These are phyloP conservation scores for Lobosporangium transversale DNA, from an alignment of 192 early-diverging fungal genomes.

Conservation along the genomic window DNA sequence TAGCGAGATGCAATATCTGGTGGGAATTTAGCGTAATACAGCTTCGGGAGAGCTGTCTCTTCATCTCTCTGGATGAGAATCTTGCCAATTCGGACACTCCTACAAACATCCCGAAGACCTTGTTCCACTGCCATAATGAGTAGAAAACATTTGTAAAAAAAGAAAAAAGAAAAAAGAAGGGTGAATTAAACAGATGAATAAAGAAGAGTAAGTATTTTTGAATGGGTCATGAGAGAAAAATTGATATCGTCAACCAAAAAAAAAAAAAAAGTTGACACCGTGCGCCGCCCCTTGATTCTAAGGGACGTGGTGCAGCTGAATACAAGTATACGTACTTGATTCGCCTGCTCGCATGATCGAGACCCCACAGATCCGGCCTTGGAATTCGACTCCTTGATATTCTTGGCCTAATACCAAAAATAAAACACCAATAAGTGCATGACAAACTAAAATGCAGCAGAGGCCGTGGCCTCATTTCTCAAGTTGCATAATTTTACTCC, in stretches of 20 bases:
- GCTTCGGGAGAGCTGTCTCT: constrained; percentile 84
- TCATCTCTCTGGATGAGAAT: constrained; percentile 93
- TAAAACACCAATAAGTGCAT: constrained; percentile 5
- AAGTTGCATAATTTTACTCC: no score
- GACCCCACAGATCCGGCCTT: constrained; percentile 79
- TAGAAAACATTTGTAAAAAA: not conserved
- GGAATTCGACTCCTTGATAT: constrained; percentile 60
- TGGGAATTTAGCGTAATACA: constrained; percentile 91
- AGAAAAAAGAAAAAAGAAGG: not conserved
- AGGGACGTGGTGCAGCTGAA: no score
- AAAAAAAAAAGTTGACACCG: constrained; percentile 8
- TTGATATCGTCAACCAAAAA: constrained; percentile 1
- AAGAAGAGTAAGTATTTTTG: not conserved
- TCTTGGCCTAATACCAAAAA: constrained; percentile 69
- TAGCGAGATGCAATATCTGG: constrained; percentile 80
- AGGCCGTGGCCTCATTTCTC: no score
- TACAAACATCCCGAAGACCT: constrained; percentile 67
- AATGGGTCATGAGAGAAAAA: not conserved
- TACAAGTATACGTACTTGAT: constrained; percentile 56
- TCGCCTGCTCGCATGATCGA: constrained; percentile 96
- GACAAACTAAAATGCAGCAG: no score
- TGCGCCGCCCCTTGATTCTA: no score
- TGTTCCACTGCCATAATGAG: constrained; percentile 72
- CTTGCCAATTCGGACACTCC: constrained; percentile 89
- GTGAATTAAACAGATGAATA: not conserved